Base-by-base conservation (phyloP, 2,329 filamentous ascomycete species). In the Karstenula rhodostoma region DNA sequence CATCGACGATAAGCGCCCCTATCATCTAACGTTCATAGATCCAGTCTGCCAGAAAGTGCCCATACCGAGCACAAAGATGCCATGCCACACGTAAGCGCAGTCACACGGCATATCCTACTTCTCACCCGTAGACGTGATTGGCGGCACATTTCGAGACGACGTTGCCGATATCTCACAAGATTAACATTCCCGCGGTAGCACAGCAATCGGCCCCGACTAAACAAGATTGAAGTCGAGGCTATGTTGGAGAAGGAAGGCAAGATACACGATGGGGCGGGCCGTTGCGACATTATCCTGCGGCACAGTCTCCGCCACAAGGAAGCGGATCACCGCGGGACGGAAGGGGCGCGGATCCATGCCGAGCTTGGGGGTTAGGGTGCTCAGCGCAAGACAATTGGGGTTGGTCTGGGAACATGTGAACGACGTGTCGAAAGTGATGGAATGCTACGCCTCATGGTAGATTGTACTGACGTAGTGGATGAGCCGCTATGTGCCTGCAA, bases 401-500 rank as follows among this genome's bases (percentile, higher is more conserved):
- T 25, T 33, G 17, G 19, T 40, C 15, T 35, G 15, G 1, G 19
- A 35, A 33, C 22, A 7, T 19, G 15, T 44, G 9, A 44, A 32
- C 43, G 29, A 29, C 23, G 13, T 35, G 10, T 27, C 53, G 17
- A 50, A 49, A 35, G 33, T 42, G 53, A 42, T 40, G 40, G 9
- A 25, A 22, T 12, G 25, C 22, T 19, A 27, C 42, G 23, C 29
- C n/a, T 33, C 44, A 35, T 42, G 1, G 15, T 48, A 47, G 19
- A 43, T 46, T 15, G 37, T 32, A 29, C 47, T 33, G 35, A 37
- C 7, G 33, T 51, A 25, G 12, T 25, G 10, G 27, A 13, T n/a
- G 32, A 17, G 37, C 27, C 51, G 40, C 27, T 17, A 35, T 25
- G 12, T 48, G 43, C 25, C 50, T 42, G 49, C 60, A 52, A 54